These are phyloP conservation scores for Botrytis byssoidea DNA, from an alignment of 2,329 filamentous ascomycete genomes.

Conservation along the genomic window DNA sequence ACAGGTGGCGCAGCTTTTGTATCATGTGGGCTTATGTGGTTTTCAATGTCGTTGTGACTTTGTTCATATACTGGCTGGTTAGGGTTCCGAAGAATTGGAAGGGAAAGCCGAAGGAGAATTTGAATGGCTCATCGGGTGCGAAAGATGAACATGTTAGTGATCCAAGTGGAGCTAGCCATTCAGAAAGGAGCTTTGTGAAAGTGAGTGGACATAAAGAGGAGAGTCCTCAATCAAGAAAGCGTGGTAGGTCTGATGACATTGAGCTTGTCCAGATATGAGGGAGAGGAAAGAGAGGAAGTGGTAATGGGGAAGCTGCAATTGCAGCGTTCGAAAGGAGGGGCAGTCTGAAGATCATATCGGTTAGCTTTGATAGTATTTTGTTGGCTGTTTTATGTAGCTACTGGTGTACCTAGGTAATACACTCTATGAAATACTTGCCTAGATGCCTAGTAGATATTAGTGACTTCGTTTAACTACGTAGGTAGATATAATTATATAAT, in stretches of 20 bases:
- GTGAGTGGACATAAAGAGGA: neutral
- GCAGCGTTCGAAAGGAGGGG: constrained; percentile 4
- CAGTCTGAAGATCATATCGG: neutral
- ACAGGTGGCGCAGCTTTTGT: constrained; percentile 65
- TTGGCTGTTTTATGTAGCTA: neutral
- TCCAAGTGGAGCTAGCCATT: neutral
- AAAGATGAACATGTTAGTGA: neutral
- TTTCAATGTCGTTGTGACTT: constrained; percentile 54
- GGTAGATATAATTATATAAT: neutral
- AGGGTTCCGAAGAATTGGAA: constrained; percentile 44
- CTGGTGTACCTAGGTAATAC: neutral
- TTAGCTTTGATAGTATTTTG: neutral
- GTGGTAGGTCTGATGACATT: constrained; percentile 8
- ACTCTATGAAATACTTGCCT: neutral
- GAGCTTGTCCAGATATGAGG: constrained; percentile 10
- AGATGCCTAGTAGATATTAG: neutral
- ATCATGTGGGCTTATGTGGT: constrained; percentile 47
- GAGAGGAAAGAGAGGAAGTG: neutral
- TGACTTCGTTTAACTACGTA: neutral
- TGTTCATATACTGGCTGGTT: constrained; percentile 53
- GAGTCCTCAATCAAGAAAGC: neutral
- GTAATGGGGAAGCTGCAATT: neutral
- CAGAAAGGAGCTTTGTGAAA: constrained; percentile 9
- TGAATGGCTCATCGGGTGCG: neutral
- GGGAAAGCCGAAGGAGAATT: constrained; percentile 12